These are phyloP conservation scores for Monosporascus sp. DNA, from an alignment of 2,329 filamentous ascomycete species.

Conservation along the genomic window DNA sequence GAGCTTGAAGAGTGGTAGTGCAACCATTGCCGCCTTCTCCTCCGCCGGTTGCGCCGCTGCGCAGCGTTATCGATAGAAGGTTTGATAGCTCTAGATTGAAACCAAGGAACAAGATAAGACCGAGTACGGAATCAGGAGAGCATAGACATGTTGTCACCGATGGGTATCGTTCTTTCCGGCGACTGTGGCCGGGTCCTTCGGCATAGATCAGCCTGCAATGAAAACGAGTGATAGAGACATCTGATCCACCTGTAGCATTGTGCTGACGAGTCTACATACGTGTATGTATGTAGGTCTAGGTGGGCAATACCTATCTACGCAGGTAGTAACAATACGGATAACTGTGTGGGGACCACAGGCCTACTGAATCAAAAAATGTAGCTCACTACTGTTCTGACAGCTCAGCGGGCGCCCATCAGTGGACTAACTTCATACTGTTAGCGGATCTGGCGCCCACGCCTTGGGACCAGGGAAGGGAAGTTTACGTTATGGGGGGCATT, in stretches of 20 bases:
- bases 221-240: not conserved
- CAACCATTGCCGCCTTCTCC: slow-evolving; percentile 44
- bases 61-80: not conserved
- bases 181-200: no score
- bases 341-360: not conserved
- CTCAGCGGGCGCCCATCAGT: not conserved
- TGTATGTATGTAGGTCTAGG: not conserved
- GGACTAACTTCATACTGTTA: not conserved
- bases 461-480: not conserved
- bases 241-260: not conserved
- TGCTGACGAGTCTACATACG: not conserved
- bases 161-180: no score
- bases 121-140: no score
- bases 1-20: slow-evolving; percentile 63
- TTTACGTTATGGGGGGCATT: not conserved
- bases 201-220: not conserved
- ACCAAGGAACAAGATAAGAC: no score
- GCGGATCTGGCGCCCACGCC: not conserved
- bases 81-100: not conserved
- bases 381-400: no score
- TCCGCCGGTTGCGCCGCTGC: not conserved
- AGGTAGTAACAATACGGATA: not conserved
- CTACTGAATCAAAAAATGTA: no score
- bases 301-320: not conserved
- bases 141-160: no score